Evolutionary conservation across 345 rosid species (phyloP).

Genomic region (Noccaea caerulescens): DNA sequence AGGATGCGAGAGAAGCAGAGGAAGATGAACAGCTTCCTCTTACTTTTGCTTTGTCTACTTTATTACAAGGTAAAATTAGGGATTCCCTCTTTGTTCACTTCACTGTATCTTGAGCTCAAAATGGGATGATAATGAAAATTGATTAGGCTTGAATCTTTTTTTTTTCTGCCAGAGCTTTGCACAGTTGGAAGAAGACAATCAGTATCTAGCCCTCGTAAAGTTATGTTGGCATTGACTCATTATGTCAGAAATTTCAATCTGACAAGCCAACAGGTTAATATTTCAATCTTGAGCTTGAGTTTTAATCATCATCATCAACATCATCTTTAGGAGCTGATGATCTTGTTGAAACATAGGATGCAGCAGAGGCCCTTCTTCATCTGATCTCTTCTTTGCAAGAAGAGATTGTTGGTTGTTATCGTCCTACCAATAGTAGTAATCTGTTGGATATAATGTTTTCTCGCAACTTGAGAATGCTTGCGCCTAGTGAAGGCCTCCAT

Average conservation of each 20-base stretch:
- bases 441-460: slow-evolving; percentile 53
- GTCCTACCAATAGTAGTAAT: slow-evolving; percentile 49
- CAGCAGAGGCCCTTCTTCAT: slow-evolving; percentile 90
- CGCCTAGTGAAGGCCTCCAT: slow-evolving; percentile 39
- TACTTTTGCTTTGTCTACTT: slow-evolving; percentile 60
- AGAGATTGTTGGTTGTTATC: slow-evolving; percentile 64
- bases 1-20: slow-evolving; percentile 55
- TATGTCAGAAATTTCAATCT: slow-evolving; percentile 68
- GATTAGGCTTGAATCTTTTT: background rate
- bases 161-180: slow-evolving; percentile 50
- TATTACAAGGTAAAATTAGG: slow-evolving; percentile 55
- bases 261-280: slow-evolving; percentile 75
- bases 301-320: background rate
- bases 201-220: slow-evolving; percentile 62
- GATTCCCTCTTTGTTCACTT: background rate
- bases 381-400: slow-evolving; percentile 74
- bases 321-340: slow-evolving; percentile 14
- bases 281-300: background rate
- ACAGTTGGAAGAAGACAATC: slow-evolving; percentile 45
- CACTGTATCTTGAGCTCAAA: background rate
- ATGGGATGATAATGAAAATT: background rate
- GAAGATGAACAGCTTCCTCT: slow-evolving; percentile 59
- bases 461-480: slow-evolving; percentile 57
- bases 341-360: slow-evolving; percentile 61
- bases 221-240: slow-evolving; percentile 71